Evolutionary conservation across 345 rosid species (phyloP), one percentile per base, ranked within the genome.

Genomic region (Arabidopsis arenosa): DNA sequence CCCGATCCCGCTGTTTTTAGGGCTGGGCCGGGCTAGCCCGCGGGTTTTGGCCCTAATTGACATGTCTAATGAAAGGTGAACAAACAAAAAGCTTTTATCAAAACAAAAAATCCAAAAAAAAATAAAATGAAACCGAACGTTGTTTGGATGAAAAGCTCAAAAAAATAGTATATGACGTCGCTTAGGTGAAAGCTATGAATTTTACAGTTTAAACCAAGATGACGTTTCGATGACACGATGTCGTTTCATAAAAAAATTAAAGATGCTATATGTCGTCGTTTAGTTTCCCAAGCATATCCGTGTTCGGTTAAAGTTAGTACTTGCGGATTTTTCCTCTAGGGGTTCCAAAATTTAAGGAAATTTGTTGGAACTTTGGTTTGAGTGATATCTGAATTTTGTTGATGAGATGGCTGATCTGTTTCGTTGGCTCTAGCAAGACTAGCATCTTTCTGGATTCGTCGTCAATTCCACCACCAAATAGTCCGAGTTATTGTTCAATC

Each of bases 11-110:
- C 26, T 23, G 26, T 23, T 23, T 23, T 23, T 2, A 23, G 26
- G 26, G 26, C 26, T 23, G 2, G 26, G 2, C 26, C 26, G 26
- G 26, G 26, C 26, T 23, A 23, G 26, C 26, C 26, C 26, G 26
- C 26, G 26, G 26, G 26, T 2, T 23, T 23, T 23, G 2, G 26
- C 26, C 26, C 26, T 23, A 23, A 23, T 18, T 23, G 26, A 23
- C 26, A 23, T 23, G 26, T 23, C 26, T 23, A 23, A 23, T n/a
- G n/a, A n/a, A 45, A 45, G 73, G 88, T 87, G 76, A 87, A 82
- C 90, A 7, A 32, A 32, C 9, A 30, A 57, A n/a, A n/a, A 57
- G 3, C 5, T 23, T 23, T 23, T 23, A 23, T 23, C 26, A 23
- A 23, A 23, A 23, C 7, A 17, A 6, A 2, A 45, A 45, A 45